These are phyloP conservation scores for Synchytrium microbalum DNA, from an alignment of 371 early-diverging fungal species.

Conservation along the genomic window DNA sequence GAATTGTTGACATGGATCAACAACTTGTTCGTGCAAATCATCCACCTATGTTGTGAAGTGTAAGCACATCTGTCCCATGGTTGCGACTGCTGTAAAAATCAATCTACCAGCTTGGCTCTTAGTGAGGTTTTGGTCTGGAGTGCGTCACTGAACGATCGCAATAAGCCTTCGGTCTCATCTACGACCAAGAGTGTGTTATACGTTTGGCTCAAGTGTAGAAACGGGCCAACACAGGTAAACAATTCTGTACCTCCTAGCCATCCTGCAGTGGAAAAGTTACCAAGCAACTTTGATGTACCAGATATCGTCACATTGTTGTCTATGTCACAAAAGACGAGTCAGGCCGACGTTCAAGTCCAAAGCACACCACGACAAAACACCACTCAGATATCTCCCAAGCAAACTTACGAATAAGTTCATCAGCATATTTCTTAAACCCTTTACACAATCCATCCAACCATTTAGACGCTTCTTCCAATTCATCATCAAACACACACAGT, in stretches of 20 bases:
- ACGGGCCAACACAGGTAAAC: neutral
- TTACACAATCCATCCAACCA: slow-evolving; percentile 52
- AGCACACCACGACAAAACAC: neutral
- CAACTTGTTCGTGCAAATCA: slow-evolving; percentile 50
- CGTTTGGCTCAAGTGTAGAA: neutral
- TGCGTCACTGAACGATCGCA: slow-evolving; percentile 39
- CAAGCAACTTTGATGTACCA: slow-evolving; percentile 22
- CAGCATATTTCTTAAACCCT: slow-evolving; percentile 37
- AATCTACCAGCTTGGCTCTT: slow-evolving; percentile 47
- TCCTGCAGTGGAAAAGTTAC: neutral
- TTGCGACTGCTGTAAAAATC: slow-evolving; percentile 6
- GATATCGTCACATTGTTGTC: slow-evolving; percentile 14
- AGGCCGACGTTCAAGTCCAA: neutral
- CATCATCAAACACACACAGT: slow-evolving; percentile 55
- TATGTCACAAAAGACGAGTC: neutral
- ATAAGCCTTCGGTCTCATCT: neutral
- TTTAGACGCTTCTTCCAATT: slow-evolving; percentile 53
- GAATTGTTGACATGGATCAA: slow-evolving; percentile 53
- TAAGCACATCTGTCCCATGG: no score
- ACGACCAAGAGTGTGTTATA: neutral
- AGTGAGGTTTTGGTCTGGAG: slow-evolving; percentile 46
- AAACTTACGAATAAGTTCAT: slow-evolving; percentile 40
- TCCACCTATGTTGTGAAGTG: slow-evolving; percentile 24
- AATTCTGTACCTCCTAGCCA: neutral
- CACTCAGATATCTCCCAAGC: neutral